phyloP scores from a whole-genome alignment of 2,329 filamentous ascomycete genomes.

The Phialophora chinensis region DNA sequence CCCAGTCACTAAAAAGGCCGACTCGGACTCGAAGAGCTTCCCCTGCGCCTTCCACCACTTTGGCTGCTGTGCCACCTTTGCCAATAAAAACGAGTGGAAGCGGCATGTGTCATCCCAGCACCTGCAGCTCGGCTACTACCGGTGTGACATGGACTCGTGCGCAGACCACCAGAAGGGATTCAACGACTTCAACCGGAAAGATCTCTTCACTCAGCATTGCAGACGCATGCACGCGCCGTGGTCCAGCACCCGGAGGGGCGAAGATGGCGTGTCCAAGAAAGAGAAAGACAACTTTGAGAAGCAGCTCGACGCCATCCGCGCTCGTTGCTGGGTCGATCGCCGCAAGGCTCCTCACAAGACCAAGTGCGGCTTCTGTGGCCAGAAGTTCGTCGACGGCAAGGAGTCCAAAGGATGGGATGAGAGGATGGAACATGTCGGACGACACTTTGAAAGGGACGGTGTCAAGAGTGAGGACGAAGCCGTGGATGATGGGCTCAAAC shows the following conservation, averaged over 20 bases:
- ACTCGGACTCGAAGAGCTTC: conserved; percentile 57
- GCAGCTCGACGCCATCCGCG: conserved; percentile 62
- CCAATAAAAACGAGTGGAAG: conserved; percentile 94
- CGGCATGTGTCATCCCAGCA: conserved; percentile 84
- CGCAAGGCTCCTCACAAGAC: conserved; percentile 68
- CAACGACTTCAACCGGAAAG: conserved; percentile 86
- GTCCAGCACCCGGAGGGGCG: conserved; percentile 41
- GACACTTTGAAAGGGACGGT: conserved; percentile 72
- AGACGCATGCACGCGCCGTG: conserved; percentile 73
- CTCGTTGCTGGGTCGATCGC: conserved; percentile 64
- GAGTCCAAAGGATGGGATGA: conserved; percentile 71
- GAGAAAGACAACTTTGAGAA: conserved; percentile 54
- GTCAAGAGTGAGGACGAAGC: conserved; percentile 38
- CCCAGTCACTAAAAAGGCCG: conserved; percentile 10
- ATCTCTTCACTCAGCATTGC: conserved; percentile 87
- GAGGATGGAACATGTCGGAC: conserved; percentile 84
- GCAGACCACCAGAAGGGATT: conserved; percentile 31
- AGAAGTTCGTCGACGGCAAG: conserved; percentile 33
- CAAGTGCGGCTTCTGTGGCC: conserved; percentile 65
- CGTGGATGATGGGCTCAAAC: conserved; percentile 50
- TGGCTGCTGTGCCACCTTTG: conserved; percentile 74
- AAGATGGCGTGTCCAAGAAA: conserved; percentile 51
- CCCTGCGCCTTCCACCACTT: conserved; percentile 79
- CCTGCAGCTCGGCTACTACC: conserved; percentile 73
- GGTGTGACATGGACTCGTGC: conserved; percentile 71